A percentile compares a stretch with the other conserved stretches of the same genome.
These are phyloP conservation scores for Trifolium dubium DNA, from an alignment of 306 rosid genomes.

Conservation along the genomic window DNA sequence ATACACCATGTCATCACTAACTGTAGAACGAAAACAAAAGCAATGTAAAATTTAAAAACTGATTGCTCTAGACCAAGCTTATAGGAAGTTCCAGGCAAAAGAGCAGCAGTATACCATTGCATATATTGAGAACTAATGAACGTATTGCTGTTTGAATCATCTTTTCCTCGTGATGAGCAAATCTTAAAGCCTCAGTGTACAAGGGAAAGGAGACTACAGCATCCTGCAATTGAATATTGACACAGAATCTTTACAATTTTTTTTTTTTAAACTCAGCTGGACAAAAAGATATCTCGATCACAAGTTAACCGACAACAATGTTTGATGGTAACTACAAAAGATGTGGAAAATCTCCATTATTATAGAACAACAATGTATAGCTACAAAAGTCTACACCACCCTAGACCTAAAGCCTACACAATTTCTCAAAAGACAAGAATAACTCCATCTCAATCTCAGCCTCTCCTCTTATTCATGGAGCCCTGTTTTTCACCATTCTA, in stretches of 20 bases:
- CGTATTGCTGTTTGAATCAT: constrained; percentile 83
- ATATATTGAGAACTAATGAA: constrained; percentile 69
- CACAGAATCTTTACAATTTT: constrained; percentile 26
- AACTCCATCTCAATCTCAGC: not conserved
- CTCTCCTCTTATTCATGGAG: not conserved
- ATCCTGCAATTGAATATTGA: constrained; percentile 54
- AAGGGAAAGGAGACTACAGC: constrained; percentile 80
- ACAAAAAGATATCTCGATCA: constrained; percentile 31
- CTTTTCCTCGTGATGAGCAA: constrained; percentile 75
- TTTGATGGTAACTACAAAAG: not conserved
- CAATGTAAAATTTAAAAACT: constrained; percentile 43
- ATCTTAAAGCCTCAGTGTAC: constrained; percentile 77
- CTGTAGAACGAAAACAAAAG: constrained; percentile 64
- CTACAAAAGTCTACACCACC: constrained; percentile 9
- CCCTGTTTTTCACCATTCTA: not conserved
- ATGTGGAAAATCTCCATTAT: not conserved
- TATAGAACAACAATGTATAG: not conserved
- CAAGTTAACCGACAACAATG: constrained; percentile 23
- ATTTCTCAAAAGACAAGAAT: not conserved
- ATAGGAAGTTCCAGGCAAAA: constrained; percentile 33
- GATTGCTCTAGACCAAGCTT: constrained; percentile 31
- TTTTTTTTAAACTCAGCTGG: constrained; percentile 27
- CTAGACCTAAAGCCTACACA: not conserved
- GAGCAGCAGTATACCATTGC: constrained; percentile 57
- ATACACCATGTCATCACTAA: constrained; percentile 70